Conservation (phyloP, 23 red algal genomes). For the Cyanidiococcus yangmingshanensis region DNA sequence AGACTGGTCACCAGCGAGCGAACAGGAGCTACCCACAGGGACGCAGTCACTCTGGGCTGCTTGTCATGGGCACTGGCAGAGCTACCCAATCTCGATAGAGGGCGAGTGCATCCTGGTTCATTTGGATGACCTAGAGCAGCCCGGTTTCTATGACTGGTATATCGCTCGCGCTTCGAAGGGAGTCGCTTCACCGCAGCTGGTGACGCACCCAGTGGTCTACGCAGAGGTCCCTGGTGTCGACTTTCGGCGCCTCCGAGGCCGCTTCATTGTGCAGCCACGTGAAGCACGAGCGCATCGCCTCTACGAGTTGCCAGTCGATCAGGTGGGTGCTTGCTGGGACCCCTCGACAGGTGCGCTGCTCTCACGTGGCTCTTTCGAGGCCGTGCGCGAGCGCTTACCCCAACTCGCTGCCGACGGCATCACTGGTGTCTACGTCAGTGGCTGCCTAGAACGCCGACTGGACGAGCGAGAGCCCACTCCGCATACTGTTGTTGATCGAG, state of each 20-base stretch:
- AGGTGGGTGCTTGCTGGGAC: slow-evolving; percentile 87
- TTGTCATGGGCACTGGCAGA: slow-evolving; percentile 16
- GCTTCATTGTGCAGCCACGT: slow-evolving; percentile 83
- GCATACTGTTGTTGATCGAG: slow-evolving; percentile 70
- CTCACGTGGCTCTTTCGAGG: slow-evolving; percentile 58
- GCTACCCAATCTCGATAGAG: background rate
- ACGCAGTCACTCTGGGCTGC: background rate
- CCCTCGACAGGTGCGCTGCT: slow-evolving; percentile 54
- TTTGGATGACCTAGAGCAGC: slow-evolving; percentile 45
- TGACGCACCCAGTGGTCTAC: slow-evolving; percentile 29
- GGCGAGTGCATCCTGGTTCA: slow-evolving; percentile 12
- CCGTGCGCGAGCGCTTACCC: slow-evolving; percentile 56
- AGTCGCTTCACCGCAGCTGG: background rate
- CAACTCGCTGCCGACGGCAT: slow-evolving; percentile 47
- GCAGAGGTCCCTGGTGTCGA: slow-evolving; percentile 32
- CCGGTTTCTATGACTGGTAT: slow-evolving; percentile 93
- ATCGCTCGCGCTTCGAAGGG: slow-evolving; percentile 27
- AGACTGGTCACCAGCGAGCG: background rate
- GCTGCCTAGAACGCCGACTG: slow-evolving; percentile 54
- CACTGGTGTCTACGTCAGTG: slow-evolving; percentile 78
- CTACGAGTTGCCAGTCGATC: slow-evolving; percentile 76
- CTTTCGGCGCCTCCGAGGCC: slow-evolving; percentile 45
- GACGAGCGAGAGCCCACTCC: slow-evolving; percentile 75
- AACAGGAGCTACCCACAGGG: background rate
- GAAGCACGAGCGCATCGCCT: slow-evolving; percentile 49